phyloP scores from a whole-genome alignment of 441 rosid genomes.

The Oxalis stricta region DNA sequence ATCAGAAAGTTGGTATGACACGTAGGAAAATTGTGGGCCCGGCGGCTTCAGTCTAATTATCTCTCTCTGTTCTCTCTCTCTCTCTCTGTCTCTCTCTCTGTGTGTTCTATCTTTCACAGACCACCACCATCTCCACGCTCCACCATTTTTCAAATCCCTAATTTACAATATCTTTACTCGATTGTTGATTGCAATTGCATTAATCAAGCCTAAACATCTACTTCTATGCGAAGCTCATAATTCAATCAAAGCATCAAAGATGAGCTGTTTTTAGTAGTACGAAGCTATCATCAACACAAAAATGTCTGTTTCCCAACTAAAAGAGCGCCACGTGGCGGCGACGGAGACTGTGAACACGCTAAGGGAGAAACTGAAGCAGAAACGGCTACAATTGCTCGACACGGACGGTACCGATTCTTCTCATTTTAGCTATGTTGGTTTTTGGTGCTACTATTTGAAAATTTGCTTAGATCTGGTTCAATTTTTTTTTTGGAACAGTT shows the following conservation, averaged over 20 bases:
- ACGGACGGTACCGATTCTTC: constrained; percentile 39
- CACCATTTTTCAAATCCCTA: too few relatives aligned
- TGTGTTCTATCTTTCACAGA: background rate
- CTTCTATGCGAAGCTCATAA: background rate
- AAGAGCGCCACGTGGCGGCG: constrained; percentile 66
- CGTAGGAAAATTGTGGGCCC: constrained; percentile 19
- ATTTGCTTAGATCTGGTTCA: constrained; percentile 3
- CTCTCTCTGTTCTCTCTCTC: constrained; percentile 1
- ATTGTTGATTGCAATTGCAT: too few relatives aligned
- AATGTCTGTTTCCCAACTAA: constrained; percentile 77
- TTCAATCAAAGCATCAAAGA: background rate
- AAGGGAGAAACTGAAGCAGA: constrained; percentile 60
- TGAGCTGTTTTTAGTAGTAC: background rate
- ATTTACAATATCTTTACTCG: too few relatives aligned
- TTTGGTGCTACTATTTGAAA: background rate
- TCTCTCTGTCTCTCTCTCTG: constrained; percentile 4
- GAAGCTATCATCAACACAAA: background rate
- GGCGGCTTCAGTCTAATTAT: constrained; percentile 25
- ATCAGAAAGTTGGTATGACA: constrained; percentile 3
- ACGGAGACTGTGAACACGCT: constrained; percentile 57
- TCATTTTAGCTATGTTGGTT: background rate
- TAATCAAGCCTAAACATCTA: too few relatives aligned
- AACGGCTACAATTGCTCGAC: constrained; percentile 65
- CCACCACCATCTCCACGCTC: constrained; percentile 3
- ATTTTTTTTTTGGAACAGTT: constrained; percentile 35